Base-by-base conservation (phyloP, 2,329 filamentous ascomycete genomes). In the Penicillium vulpinum region DNA sequence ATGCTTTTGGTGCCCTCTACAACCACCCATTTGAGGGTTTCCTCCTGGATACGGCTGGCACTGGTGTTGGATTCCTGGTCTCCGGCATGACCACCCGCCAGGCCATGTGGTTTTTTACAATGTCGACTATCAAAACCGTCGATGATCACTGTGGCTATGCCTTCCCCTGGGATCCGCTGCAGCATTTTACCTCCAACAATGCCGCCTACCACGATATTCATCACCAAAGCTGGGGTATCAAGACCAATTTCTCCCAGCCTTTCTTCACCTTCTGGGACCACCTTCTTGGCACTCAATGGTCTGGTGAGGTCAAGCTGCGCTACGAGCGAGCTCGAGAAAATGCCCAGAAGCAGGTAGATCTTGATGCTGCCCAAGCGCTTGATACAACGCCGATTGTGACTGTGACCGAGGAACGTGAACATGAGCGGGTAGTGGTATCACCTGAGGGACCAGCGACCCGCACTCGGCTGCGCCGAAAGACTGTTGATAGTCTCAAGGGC, bases 151-250 rank as follows among this genome's bases (percentile, higher is more conserved):
- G 93, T 75, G 94, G 94, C 62, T 99, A 97, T 72, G 83, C 86
- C n/a, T 88, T 99, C 60, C 94, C 94, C 1, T 97, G 89, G 86
- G 94, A 99, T 74, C 93, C 93, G 2, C 81, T 97, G 52, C 92
- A 97, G 81, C 87, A 89, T 71, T 82, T 97, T 59, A 96, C 92
- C 43, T 89, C 89, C 73, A 97, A 99, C 81, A 97, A 97, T 67
- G 93, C 94, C 26, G 88, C 88, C 35, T 99, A 97, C 76, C 94
- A 99, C 72, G 94, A 99, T 71, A 93, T 99, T 57, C 94, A 99
- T 77, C 94, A 99, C 78, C 94, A 99, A 77, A 95, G 90, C 76
- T 97, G 93, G 92, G 94, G 94, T 56, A 96, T 99, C 82, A 99
- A 97, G 70, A 80, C 77, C 48, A 78, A 80, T 60, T 80, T 78